Percentiles rank a stretch among this genome's conserved stretches.
phyloP scores from a whole-genome alignment of 495 filamentous ascomycete species.

The Stereocaulon alpinum region DNA sequence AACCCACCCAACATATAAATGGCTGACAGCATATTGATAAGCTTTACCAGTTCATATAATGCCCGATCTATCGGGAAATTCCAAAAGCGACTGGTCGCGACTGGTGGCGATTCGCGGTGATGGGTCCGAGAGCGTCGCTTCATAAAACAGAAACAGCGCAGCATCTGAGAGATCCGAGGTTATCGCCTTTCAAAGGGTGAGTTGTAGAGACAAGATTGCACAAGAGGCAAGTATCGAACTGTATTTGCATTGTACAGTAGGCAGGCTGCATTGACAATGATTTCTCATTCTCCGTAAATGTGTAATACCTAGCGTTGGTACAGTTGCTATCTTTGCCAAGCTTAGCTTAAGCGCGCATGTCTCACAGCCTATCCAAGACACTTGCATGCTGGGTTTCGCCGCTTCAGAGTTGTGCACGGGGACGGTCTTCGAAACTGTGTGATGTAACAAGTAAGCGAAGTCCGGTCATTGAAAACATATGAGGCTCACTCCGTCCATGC shows the following conservation, averaged over 20 bases:
- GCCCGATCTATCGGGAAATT: neutral
- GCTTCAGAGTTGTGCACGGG: constrained; percentile 14
- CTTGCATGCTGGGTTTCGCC: neutral
- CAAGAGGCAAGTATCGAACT: neutral
- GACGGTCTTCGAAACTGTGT: constrained; percentile 16
- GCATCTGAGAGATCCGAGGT: neutral
- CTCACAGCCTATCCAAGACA: neutral
- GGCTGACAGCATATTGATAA: neutral
- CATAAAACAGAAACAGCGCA: neutral
- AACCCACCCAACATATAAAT: neutral
- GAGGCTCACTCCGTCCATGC: constrained; percentile 18
- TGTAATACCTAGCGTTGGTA: neutral
- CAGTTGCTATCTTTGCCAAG: neutral
- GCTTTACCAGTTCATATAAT: neutral
- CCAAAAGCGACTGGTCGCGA: neutral
- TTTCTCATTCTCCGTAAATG: neutral
- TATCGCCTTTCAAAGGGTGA: neutral
- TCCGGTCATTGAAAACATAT: neutral
- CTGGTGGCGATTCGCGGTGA: neutral
- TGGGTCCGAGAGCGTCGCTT: constrained; percentile 6
- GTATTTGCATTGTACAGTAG: neutral
- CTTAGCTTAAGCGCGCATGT: neutral
- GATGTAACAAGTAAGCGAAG: constrained; percentile 5
- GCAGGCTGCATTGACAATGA: neutral
- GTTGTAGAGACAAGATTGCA: neutral